Evolutionary conservation across 2,329 filamentous ascomycete species (phyloP).

Genomic region (Fusarium miscanthi): DNA sequence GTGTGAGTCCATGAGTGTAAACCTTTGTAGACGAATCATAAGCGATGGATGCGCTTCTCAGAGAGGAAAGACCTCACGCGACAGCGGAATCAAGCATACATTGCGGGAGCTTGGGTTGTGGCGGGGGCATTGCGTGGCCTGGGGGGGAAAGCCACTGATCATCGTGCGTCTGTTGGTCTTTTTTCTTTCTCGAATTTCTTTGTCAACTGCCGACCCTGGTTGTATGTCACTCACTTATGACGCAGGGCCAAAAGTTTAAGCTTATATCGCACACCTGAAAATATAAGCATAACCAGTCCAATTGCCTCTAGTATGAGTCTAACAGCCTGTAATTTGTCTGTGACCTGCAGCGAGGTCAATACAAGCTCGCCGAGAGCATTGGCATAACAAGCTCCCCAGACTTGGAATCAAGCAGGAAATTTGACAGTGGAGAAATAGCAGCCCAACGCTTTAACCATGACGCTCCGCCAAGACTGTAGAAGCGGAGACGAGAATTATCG

Average conservation of each 20-base stretch:
- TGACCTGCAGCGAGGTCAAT: background rate
- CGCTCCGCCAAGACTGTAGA: conserved; percentile 30
- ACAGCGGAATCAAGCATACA: conserved; percentile 27
- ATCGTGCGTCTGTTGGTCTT: conserved; percentile 1
- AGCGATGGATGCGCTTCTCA: background rate
- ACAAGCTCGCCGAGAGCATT: conserved; percentile 7
- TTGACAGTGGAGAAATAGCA: conserved; percentile 15
- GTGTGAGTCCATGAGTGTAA: too few species aligned
- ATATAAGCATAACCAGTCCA: conserved; percentile 22
- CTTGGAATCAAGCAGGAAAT: conserved; percentile 3
- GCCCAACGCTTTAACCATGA: conserved; percentile 22
- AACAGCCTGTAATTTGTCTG: too few species aligned
- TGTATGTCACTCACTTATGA: conserved; percentile 10
- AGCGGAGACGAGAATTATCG: background rate
- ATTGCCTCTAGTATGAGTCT: background rate
- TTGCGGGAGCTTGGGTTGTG: conserved; percentile 11
- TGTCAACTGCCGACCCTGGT: conserved; percentile 7
- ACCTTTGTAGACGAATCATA: conserved; percentile 7
- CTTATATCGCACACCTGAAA: background rate
- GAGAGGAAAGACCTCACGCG: conserved; percentile 33
- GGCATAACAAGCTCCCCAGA: background rate
- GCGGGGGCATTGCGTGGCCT: conserved; percentile 31
- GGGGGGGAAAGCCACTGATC: conserved; percentile 12
- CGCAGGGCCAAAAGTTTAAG: background rate
- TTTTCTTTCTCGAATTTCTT: background rate